Evolutionary conservation across 805 yeast genomes (phyloP).

Genomic region (Torulaspora quercuum): DNA sequence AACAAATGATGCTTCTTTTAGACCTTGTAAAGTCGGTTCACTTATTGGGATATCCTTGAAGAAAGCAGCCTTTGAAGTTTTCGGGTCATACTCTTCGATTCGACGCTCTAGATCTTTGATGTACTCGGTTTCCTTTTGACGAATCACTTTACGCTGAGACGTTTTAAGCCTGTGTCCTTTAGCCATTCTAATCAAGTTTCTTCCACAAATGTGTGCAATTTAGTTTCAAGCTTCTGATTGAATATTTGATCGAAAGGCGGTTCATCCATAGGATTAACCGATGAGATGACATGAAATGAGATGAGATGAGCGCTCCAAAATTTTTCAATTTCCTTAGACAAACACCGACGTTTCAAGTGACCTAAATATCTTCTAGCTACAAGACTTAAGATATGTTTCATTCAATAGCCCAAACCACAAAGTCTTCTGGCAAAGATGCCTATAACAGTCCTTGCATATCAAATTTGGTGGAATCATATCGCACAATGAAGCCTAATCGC

Average conservation of each 20-base stretch:
- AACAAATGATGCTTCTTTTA: constrained; percentile 73
- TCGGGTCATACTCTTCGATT: constrained; percentile 54
- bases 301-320: constrained; percentile 19
- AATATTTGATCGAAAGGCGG: no score
- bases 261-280: no score
- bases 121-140: constrained; percentile 37
- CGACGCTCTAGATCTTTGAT: constrained; percentile 46
- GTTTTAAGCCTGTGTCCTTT: constrained; percentile 36
- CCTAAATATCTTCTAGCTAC: no score
- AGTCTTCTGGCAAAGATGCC: no score
- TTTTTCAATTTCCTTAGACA: constrained; percentile 15
- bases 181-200: constrained; percentile 32
- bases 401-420: no score
- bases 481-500: constrained; percentile 17
- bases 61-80: constrained; percentile 40
- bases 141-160: constrained; percentile 39
- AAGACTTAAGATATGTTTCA: no score
- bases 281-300: constrained; percentile 22
- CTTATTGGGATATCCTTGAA: constrained; percentile 81
- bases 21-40: constrained; percentile 59
- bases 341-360: no score
- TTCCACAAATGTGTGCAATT: background rate
- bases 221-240: background rate
- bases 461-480: no score
- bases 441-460: no score